These are phyloP conservation scores for Citrus inodora DNA, from an alignment of 345 rosid genomes.

Conservation along the genomic window DNA sequence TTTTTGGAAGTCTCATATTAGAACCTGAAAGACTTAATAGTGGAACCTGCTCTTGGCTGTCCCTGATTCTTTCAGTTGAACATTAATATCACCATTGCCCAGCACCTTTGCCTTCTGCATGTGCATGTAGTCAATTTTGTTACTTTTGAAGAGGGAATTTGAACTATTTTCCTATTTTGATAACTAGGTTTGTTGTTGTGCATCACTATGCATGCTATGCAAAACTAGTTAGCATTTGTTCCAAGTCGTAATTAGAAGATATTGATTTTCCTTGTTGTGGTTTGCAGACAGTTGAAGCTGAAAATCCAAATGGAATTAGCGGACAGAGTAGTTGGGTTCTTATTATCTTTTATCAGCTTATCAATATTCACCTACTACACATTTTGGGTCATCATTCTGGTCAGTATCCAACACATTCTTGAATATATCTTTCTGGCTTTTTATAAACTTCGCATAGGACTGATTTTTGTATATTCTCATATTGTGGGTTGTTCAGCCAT, in stretches of 20 bases:
- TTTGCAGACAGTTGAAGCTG: conserved; percentile 3
- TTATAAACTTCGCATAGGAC: not conserved
- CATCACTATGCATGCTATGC: not conserved
- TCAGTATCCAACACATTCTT: conserved; percentile 21
- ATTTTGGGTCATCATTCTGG: conserved; percentile 96
- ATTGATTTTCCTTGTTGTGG: not conserved
- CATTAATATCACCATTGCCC: not conserved
- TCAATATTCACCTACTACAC: conserved; percentile 88
- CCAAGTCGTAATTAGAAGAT: not conserved
- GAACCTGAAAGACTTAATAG: not conserved
- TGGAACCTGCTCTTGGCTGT: not conserved
- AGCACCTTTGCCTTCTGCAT: not conserved
- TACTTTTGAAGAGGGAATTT: not conserved
- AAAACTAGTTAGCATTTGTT: not conserved
- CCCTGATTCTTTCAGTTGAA: not conserved
- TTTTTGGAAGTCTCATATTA: not conserved
- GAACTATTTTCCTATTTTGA: not conserved
- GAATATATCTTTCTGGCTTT: not conserved
- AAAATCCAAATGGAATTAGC: conserved; percentile 63
- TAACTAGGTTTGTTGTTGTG: not conserved
- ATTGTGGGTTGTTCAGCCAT: conserved; percentile 58
- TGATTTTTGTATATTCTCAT: not conserved
- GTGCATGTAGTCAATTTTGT: not conserved
- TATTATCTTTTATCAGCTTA: conserved; percentile 63
- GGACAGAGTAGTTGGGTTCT: conserved; percentile 79